Conservation (phyloP, 2,329 filamentous ascomycete genomes). For the Colletotrichum eremochloae region DNA sequence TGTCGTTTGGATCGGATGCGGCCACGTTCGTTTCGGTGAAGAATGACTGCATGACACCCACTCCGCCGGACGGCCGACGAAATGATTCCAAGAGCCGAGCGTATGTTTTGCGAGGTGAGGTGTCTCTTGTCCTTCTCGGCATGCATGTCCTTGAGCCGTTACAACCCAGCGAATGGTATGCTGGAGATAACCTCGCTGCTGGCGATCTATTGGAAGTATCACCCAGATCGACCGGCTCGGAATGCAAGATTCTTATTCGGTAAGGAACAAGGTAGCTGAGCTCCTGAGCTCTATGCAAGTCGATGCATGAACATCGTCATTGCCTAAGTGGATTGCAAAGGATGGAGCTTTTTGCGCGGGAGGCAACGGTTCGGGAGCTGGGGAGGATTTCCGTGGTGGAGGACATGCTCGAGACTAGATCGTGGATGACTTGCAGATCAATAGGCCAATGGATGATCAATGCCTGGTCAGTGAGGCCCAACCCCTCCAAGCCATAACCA, state of each 20-base stretch:
- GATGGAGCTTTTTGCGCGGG: neutral
- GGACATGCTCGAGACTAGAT: neutral
- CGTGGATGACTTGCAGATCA: slow-evolving; percentile 29
- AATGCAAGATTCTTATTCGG: neutral
- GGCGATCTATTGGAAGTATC: neutral
- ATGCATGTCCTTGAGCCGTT: slow-evolving; percentile 7
- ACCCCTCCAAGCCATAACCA: neutral
- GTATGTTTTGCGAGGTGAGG: neutral
- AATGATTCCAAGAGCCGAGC: neutral
- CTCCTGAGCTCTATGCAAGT: slow-evolving; percentile 8
- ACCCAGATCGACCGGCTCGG: neutral
- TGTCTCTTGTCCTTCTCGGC: slow-evolving; percentile 4
- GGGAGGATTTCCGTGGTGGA: neutral
- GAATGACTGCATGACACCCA: slow-evolving; percentile 32
- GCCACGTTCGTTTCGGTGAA: slow-evolving; percentile 34
- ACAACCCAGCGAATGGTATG: slow-evolving; percentile 32
- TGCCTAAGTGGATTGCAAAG: slow-evolving; percentile 12
- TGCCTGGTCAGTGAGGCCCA: slow-evolving; percentile 3
- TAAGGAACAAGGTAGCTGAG: neutral
- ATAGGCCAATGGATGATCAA: slow-evolving; percentile 2
- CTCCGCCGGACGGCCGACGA: neutral
- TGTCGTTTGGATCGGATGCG: slow-evolving; percentile 18
- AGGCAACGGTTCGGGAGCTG: neutral
- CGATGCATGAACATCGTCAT: slow-evolving; percentile 14
- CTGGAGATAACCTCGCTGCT: neutral